Evolutionary conservation across 176 grass and related monocot genomes (phyloP).

Genomic region (Bothriochloa decipiens): DNA sequence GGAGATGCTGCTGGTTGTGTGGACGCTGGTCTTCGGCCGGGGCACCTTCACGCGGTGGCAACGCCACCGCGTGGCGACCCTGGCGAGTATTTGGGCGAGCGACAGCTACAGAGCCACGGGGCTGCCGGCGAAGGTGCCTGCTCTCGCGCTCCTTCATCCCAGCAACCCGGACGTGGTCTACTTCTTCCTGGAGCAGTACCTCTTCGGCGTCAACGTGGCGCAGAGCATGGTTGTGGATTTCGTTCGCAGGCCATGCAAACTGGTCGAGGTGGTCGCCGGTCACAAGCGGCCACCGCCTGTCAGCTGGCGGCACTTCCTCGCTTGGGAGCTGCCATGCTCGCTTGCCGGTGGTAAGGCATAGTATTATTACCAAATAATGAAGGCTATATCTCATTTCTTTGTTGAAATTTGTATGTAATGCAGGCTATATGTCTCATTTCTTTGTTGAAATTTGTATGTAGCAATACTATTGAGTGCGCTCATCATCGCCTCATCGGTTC

Average conservation of each 20-base stretch:
- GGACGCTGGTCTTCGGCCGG: neutral
- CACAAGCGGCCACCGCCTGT: neutral
- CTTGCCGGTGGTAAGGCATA: neutral
- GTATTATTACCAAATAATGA: no score
- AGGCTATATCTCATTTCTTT: no score
- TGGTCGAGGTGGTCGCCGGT: slow-evolving; percentile 5
- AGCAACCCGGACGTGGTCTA: slow-evolving; percentile 16
- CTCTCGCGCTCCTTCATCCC: neutral
- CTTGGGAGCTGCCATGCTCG: slow-evolving; percentile 27
- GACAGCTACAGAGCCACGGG: neutral
- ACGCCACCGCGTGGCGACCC: neutral
- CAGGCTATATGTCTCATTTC: no score
- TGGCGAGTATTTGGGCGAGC: slow-evolving; percentile 21
- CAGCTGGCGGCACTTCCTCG: slow-evolving; percentile 13
- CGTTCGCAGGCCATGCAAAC: neutral
- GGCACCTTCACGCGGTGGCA: neutral
- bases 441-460: no score
- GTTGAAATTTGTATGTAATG: no score
- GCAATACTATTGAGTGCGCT: no score
- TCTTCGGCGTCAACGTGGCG: slow-evolving; percentile 4
- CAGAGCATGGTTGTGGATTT: neutral
- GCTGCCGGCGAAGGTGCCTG: slow-evolving; percentile 17
- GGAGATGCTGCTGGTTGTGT: neutral
- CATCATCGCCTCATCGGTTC: no score
- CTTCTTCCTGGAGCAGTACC: slow-evolving; percentile 9